These are phyloP conservation scores for Pseudofabraea citricarpa DNA, from an alignment of 2,329 filamentous ascomycete species.

Conservation along the genomic window DNA sequence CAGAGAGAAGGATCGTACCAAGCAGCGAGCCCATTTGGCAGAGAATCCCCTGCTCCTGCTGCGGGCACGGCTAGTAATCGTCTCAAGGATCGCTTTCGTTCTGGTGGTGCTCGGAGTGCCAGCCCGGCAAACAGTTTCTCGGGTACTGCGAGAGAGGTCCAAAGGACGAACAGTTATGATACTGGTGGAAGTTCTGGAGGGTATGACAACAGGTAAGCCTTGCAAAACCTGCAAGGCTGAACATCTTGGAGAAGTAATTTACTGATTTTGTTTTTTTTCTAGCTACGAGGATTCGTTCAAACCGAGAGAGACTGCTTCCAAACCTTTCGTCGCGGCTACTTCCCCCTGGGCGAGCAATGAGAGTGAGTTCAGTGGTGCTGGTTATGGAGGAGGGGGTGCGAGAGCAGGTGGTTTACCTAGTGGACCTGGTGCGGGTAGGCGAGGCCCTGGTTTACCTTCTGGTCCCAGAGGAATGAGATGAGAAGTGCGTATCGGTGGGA, in stretches of 20 bases:
- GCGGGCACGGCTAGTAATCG: slow-evolving; percentile 63
- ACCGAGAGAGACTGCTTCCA: slow-evolving; percentile 23
- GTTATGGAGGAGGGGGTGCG: slow-evolving; percentile 32
- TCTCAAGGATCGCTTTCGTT: slow-evolving; percentile 75
- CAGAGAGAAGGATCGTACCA: slow-evolving; percentile 75
- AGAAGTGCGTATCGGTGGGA: too few relatives aligned
- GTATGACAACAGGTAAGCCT: slow-evolving; percentile 10
- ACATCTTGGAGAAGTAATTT: slow-evolving; percentile 26
- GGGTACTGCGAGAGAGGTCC: slow-evolving; percentile 4
- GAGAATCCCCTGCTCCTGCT: slow-evolving; percentile 20
- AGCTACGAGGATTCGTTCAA: slow-evolving; percentile 23
- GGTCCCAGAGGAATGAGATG: slow-evolving; percentile 21
- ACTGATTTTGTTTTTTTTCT: slow-evolving; percentile 20
- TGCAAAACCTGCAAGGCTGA: slow-evolving; percentile 1
- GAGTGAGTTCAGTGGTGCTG: slow-evolving; percentile 32
- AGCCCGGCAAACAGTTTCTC: slow-evolving; percentile 18
- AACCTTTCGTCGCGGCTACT: slow-evolving; percentile 40
- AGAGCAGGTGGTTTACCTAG: slow-evolving; percentile 37
- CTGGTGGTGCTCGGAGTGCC: slow-evolving; percentile 53
- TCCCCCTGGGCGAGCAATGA: slow-evolving; percentile 42
- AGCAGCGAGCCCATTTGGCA: slow-evolving; percentile 35
- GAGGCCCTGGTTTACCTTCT: slow-evolving; percentile 19
- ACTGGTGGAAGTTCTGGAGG: slow-evolving; percentile 8
- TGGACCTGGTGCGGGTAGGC: slow-evolving; percentile 31
- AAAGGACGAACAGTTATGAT: slow-evolving; percentile 10